Evolutionary conservation across 805 yeast genomes (phyloP), one percentile per base, ranked within the genome.

Genomic region (Candida xyloterini): DNA sequence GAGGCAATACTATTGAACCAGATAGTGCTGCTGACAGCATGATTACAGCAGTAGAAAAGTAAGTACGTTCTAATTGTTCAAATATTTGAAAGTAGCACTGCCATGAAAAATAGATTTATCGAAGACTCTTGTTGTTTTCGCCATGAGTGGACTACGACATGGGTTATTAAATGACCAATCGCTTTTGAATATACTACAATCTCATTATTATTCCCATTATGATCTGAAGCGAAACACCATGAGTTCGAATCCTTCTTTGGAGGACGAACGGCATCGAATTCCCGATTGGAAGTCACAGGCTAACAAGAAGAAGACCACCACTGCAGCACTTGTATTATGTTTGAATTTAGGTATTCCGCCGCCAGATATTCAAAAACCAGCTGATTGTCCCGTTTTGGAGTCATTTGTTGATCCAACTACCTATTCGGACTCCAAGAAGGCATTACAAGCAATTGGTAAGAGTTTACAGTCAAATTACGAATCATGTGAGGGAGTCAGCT

Each of bases 281-380:
- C 63, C 78, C 2, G 97, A 91, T 57, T 93, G 99, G 99, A 84
- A 95, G 49, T 75, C 81, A 22, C 84, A 88, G 73, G 79, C 83
- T 45, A 96, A 89, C 51, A 76, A 96, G 30, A 95, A 85, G 56
- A 85, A 90, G 57, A 93, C 99, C 1, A 88, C 90, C 10, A 81
- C 86, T 39, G 99, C 97, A 0, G 97, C 96, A 11, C 68, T 93
- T 7, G 89, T 93, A 35, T 67, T 93, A 34, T 93, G 99, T 61
- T 68, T 93, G 27, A 93, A 93, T 57, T 63, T 91, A 18, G 97
- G 98, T 7, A 96, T 93, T 1, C 98, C 91, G 51, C 99, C 99
- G 2, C 99, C 99, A 1, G 99, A 93, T 62, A 79, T 90, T 20
- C 79, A 86, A 57, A 87, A 89, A 59, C 88, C 97, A 0, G 88